A percentile compares a stretch with the other conserved stretches of the same genome.
Evolutionary conservation across 768 basidiomycete species (phyloP).

Genomic region (Melanogaster broomeanus): DNA sequence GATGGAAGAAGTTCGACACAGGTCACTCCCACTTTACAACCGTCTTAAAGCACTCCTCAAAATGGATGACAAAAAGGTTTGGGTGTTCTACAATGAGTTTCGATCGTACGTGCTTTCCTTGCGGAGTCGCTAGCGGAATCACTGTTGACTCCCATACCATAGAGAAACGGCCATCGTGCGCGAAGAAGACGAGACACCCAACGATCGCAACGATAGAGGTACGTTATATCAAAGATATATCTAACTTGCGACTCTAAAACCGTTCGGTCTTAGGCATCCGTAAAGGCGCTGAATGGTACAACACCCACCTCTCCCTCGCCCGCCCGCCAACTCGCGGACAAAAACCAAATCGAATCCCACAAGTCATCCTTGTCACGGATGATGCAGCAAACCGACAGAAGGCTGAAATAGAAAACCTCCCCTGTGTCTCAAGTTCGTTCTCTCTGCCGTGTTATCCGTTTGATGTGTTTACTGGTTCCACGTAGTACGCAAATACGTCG

Average conservation of each 20-base stretch:
- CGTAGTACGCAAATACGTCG: conserved; percentile 79
- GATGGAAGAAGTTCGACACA: conserved; percentile 93
- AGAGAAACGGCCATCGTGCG: conserved; percentile 83
- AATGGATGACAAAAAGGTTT: conserved; percentile 82
- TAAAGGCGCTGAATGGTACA: conserved; percentile 86
- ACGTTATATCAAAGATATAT: no score
- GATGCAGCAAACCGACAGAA: conserved; percentile 83
- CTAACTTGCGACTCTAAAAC: no score
- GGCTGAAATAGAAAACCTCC: conserved; percentile 66
- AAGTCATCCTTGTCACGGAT: conserved; percentile 83
- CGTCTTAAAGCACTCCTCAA: conserved; percentile 83
- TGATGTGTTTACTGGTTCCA: not conserved
- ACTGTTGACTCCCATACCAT: conserved; percentile 2
- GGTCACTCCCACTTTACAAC: conserved; percentile 90
- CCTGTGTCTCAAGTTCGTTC: conserved; percentile 58
- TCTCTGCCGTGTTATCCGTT: not conserved
- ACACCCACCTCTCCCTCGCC: conserved; percentile 60
- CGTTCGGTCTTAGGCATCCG: conserved; percentile 96
- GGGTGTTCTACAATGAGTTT: conserved; percentile 88
- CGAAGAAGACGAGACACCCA: conserved; percentile 80
- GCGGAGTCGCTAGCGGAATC: not conserved
- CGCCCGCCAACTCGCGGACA: conserved; percentile 55
- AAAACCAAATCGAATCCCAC: conserved; percentile 45
- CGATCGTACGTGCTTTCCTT: conserved; percentile 56
- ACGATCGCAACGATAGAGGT: conserved; percentile 96